Conservation (phyloP, 371 early-diverging fungal species). For the Nematocida homosporus region DNA sequence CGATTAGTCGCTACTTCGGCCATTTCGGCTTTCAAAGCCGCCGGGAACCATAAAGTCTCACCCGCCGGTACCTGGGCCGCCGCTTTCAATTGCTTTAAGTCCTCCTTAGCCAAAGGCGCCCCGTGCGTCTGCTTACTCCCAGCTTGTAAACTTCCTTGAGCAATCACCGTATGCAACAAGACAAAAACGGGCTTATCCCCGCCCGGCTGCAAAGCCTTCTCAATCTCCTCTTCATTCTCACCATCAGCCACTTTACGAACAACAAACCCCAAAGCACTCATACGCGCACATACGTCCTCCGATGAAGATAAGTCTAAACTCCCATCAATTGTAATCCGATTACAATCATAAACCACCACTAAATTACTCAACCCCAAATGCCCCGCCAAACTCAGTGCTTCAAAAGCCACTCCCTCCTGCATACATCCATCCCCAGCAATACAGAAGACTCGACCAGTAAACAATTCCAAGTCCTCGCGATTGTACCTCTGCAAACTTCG, state of each 20-base stretch:
- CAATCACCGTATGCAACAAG: conserved; percentile 69
- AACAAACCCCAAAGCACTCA: conserved; percentile 87
- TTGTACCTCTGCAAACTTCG: conserved; percentile 73
- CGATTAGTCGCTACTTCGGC: conserved; percentile 70
- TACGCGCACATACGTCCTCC: conserved; percentile 82
- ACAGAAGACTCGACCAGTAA: conserved; percentile 79
- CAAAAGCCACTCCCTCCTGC: conserved; percentile 92
- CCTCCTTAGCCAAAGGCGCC: conserved; percentile 76
- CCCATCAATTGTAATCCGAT: conserved; percentile 86
- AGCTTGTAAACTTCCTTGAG: conserved; percentile 78
- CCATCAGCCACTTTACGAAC: conserved; percentile 79
- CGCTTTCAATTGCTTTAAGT: conserved; percentile 77
- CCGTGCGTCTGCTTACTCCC: conserved; percentile 84
- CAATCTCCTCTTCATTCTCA: conserved; percentile 75
- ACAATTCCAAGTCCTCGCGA: conserved; percentile 74
- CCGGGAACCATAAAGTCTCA: conserved; percentile 49
- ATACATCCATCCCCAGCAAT: conserved; percentile 95
- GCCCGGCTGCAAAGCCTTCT: conserved; percentile 69
- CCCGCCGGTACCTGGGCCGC: conserved; percentile 71
- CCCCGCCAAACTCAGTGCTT: conserved; percentile 93
- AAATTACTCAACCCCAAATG: conserved; percentile 88
- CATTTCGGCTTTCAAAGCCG: conserved; percentile 70
- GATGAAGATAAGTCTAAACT: conserved; percentile 78
- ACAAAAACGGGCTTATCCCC: conserved; percentile 69
- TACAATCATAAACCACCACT: conserved; percentile 90